Percentiles rank a stretch among this genome's conserved stretches.
Conservation (phyloP, 345 rosid species). For the Ceriops zippeliana region DNA sequence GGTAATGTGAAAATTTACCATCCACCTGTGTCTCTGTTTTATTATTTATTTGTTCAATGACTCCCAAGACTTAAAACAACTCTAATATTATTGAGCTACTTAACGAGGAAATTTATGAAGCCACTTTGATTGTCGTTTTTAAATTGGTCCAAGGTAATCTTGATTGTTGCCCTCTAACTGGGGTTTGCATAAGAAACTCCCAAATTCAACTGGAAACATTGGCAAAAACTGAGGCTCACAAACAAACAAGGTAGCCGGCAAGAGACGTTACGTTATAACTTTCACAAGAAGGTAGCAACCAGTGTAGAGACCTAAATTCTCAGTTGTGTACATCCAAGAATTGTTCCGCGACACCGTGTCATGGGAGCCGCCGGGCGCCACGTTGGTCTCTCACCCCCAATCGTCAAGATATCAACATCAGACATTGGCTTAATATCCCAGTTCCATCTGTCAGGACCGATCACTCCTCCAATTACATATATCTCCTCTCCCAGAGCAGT, state of each 20-base stretch:
- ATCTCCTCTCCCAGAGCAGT: conserved; percentile 67
- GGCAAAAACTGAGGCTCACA: conserved; percentile 16
- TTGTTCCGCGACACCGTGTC: conserved; percentile 79
- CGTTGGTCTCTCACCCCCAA: conserved; percentile 64
- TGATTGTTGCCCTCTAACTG: conserved; percentile 1
- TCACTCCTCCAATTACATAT: conserved; percentile 81
- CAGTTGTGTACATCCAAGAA: conserved; percentile 74
- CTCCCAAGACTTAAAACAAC: too few species aligned
- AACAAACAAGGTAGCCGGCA: conserved; percentile 14
- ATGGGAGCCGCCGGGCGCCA: conserved; percentile 80
- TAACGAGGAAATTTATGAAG: too few species aligned
- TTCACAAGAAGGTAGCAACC: conserved; percentile 16
- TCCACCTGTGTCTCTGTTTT: too few species aligned
- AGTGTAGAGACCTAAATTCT: conserved; percentile 43
- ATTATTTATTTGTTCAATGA: too few species aligned
- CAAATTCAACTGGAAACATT: conserved; percentile 7
- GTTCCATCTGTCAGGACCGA: conserved; percentile 78
- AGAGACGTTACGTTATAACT: conserved; percentile 20
- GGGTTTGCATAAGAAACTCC: conserved; percentile 1
- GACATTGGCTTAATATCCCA: conserved; percentile 77
- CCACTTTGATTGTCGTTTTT: not conserved
- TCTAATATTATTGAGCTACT: too few species aligned
- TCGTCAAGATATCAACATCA: conserved; percentile 56
- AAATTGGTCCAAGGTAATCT: conserved; percentile 10
- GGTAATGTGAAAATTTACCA: too few species aligned